phyloP scores from a whole-genome alignment of 2,329 filamentous ascomycete species.

The Talaromyces sp. region DNA sequence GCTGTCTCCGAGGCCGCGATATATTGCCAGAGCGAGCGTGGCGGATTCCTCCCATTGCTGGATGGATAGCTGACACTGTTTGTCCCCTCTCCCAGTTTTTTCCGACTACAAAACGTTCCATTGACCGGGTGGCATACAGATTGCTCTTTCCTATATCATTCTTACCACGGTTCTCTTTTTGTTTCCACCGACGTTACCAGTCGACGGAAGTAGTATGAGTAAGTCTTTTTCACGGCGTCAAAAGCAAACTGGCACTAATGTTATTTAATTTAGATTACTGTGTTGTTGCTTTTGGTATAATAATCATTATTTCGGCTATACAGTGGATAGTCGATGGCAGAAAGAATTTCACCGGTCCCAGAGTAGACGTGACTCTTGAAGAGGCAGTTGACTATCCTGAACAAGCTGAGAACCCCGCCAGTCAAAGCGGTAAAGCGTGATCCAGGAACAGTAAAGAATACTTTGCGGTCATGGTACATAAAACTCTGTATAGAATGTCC shows the following conservation, averaged over 20 bases:
- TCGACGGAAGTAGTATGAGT: constrained; percentile 65
- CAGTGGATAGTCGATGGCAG: constrained; percentile 57
- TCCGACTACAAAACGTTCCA: neutral
- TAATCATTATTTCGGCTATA: constrained; percentile 51
- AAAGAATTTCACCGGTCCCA: constrained; percentile 55
- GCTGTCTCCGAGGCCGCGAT: constrained; percentile 59
- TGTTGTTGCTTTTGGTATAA: constrained; percentile 52
- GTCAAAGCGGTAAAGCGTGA: neutral
- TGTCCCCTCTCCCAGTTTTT: constrained; percentile 12
- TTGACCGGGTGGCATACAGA: constrained; percentile 37
- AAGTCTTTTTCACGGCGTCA: constrained; percentile 19
- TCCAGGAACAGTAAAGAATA: neutral
- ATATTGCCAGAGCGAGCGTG: constrained; percentile 60
- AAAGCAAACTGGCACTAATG: neutral
- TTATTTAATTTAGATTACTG: constrained; percentile 28
- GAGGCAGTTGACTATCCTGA: neutral
- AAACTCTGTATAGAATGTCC: neutral
- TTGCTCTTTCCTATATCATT: constrained; percentile 54
- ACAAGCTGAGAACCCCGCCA: neutral
- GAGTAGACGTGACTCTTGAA: constrained; percentile 34
- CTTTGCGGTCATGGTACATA: neutral
- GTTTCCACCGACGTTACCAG: constrained; percentile 63
- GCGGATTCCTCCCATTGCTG: constrained; percentile 48
- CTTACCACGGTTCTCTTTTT: constrained; percentile 69
- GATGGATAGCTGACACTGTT: constrained; percentile 56